phyloP scores from a whole-genome alignment of 352 stramenopile species.

The Phytopythium delawarense region DNA sequence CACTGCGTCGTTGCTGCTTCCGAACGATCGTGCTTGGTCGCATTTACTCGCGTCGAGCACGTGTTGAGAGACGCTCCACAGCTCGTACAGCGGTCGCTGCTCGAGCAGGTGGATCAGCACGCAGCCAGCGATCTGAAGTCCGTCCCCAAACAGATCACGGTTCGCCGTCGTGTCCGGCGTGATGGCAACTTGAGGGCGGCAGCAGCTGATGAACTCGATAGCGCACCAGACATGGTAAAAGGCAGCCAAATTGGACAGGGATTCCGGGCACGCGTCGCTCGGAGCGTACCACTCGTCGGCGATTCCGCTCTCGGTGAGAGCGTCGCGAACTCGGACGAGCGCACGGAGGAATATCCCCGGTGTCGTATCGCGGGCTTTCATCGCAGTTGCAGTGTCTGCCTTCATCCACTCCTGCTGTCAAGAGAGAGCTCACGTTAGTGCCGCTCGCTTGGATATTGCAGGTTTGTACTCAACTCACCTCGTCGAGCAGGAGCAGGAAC shows the following conservation, averaged over 20 bases:
- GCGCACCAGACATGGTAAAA: conserved; percentile 67
- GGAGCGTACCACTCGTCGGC: conserved; percentile 32
- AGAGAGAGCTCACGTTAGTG: background rate
- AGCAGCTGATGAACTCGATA: conserved; percentile 60
- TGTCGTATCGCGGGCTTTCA: background rate
- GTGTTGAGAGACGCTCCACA: conserved; percentile 63
- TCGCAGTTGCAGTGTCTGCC: background rate
- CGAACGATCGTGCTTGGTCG: background rate
- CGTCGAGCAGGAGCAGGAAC: conserved; percentile 45
- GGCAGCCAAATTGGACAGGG: conserved; percentile 34
- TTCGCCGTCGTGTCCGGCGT: conserved; percentile 6
- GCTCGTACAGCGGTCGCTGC: conserved; percentile 47
- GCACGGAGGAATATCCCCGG: conserved; percentile 16
- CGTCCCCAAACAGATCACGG: conserved; percentile 49
- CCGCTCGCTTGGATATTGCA: too few relatives aligned
- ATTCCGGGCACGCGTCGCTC: conserved; percentile 31
- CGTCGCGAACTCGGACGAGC: conserved; percentile 21
- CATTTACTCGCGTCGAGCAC: conserved; percentile 25
- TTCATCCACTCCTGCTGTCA: background rate
- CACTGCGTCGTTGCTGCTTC: background rate
- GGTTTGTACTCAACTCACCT: background rate
- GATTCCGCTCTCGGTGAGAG: conserved; percentile 31
- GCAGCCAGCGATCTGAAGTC: conserved; percentile 55
- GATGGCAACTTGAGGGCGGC: conserved; percentile 11
- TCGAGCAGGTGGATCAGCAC: conserved; percentile 50